Evolutionary conservation across 2,329 filamentous ascomycete genomes (phyloP).

Genomic region (Stylonectria norvegica): DNA sequence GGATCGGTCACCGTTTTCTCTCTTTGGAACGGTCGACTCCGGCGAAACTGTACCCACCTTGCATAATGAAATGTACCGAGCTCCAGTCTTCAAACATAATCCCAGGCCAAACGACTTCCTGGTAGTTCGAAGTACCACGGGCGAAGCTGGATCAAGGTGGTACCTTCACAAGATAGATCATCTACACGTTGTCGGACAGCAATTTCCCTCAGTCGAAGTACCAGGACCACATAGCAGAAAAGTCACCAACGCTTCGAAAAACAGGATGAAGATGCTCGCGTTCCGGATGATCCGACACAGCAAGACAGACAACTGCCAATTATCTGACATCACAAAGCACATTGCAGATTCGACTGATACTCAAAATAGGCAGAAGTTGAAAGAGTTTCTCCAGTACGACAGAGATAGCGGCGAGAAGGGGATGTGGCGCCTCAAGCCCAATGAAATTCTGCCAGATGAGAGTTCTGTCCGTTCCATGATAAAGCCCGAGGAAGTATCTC

Average conservation of each 20-base stretch:
- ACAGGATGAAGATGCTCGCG: slow-evolving; percentile 91
- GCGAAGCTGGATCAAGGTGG: slow-evolving; percentile 72
- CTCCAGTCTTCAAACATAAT: slow-evolving; percentile 86
- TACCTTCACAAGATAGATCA: slow-evolving; percentile 88
- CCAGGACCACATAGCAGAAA: slow-evolving; percentile 91
- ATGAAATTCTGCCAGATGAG: slow-evolving; percentile 76
- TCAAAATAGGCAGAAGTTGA: slow-evolving; percentile 93
- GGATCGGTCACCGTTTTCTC: slow-evolving; percentile 92
- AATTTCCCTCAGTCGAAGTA: slow-evolving; percentile 87
- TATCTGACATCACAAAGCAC: slow-evolving; percentile 86
- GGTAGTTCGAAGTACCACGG: slow-evolving; percentile 77
- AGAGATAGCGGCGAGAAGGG: slow-evolving; percentile 71
- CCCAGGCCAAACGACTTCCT: slow-evolving; percentile 80
- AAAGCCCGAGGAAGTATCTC: slow-evolving; percentile 89
- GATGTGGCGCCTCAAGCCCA: slow-evolving; percentile 71
- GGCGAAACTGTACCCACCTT: slow-evolving; percentile 88
- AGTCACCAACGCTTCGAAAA: slow-evolving; percentile 96
- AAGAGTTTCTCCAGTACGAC: slow-evolving; percentile 91
- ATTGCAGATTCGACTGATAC: slow-evolving; percentile 91
- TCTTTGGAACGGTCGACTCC: slow-evolving; percentile 88
- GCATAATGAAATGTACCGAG: slow-evolving; percentile 93
- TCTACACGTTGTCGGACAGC: slow-evolving; percentile 85
- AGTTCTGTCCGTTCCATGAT: slow-evolving; percentile 81
- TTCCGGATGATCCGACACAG: slow-evolving; percentile 84
- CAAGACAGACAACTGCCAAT: slow-evolving; percentile 62